Conservation (phyloP, 768 basidiomycete species). For the Termitomyces sp. region DNA sequence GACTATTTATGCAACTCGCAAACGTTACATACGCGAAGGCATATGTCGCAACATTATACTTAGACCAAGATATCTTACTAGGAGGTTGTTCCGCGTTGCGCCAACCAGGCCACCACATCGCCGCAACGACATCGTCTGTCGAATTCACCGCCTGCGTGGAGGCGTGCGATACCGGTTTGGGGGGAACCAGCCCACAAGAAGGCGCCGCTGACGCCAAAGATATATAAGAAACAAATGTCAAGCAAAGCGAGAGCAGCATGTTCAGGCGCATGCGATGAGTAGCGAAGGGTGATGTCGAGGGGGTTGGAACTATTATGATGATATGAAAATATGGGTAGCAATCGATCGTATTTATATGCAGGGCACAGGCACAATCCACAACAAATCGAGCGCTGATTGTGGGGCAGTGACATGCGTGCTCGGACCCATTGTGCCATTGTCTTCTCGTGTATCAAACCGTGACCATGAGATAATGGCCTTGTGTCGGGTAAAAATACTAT, state of each 20-base stretch:
- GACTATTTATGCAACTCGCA: background rate
- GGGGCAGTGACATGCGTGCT: constrained; percentile 7
- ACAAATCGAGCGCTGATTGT: background rate
- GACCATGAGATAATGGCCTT: background rate
- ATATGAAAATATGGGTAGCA: background rate
- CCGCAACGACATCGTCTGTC: constrained; percentile 33
- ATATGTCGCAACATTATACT: constrained; percentile 45
- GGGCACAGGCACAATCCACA: background rate
- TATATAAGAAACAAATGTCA: constrained; percentile 20
- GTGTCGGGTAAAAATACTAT: background rate
- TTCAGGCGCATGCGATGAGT: background rate
- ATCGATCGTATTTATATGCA: background rate
- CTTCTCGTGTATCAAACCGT: constrained; percentile 3
- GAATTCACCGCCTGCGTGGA: background rate
- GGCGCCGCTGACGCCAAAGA: constrained; percentile 22
- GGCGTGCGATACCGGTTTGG: constrained; percentile 7
- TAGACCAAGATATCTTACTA: constrained; percentile 43
- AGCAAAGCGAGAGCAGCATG: constrained; percentile 6
- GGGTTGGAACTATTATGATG: background rate
- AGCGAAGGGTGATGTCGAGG: background rate
- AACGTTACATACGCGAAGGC: constrained; percentile 38
- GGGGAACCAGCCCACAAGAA: constrained; percentile 28
- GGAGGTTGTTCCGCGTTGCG: constrained; percentile 34
- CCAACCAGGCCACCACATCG: constrained; percentile 58
- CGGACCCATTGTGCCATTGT: constrained; percentile 9